Percentiles rank a stretch among this genome's conserved stretches.
Evolutionary conservation across 2,329 filamentous ascomycete genomes (phyloP).

Genomic region (Sordariomycetes sp.): DNA sequence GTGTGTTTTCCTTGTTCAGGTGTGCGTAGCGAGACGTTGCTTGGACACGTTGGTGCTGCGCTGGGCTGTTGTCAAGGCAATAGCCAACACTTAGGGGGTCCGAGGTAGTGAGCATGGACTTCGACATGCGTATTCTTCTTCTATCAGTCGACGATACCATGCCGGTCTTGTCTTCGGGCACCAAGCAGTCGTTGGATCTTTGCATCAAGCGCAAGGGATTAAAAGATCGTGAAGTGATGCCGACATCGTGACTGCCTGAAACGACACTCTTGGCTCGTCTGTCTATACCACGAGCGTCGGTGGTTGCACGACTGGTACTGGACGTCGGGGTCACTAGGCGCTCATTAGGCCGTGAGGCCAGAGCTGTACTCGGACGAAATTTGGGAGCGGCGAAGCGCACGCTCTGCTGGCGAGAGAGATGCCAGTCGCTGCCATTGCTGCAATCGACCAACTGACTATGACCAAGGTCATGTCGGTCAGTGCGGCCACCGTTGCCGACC

Average conservation of each 20-base stretch:
- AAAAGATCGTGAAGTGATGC: neutral
- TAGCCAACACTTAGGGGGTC: conserved; percentile 7
- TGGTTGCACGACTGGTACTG: neutral
- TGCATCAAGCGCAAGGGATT: neutral
- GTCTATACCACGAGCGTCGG: neutral
- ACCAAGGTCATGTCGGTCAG: neutral
- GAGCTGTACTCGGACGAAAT: conserved; percentile 15
- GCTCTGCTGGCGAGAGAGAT: conserved; percentile 38
- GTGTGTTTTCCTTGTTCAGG: conserved; percentile 18
- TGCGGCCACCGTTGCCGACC: neutral
- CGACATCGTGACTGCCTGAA: neutral
- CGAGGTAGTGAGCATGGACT: conserved; percentile 39
- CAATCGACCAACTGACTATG: neutral
- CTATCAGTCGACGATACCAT: conserved; percentile 41
- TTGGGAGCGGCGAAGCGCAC: conserved; percentile 40
- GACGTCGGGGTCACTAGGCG: neutral
- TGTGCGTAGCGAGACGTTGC: conserved; percentile 5
- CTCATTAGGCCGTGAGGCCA: conserved; percentile 18
- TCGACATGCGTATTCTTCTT: conserved; percentile 42
- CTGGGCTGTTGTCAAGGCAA: conserved; percentile 6
- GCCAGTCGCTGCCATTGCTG: neutral
- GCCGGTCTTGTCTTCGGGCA: conserved; percentile 35
- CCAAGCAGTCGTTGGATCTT: conserved; percentile 26
- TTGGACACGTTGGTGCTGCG: conserved; percentile 5
- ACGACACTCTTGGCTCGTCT: neutral